A percentile compares a stretch with the other conserved stretches of the same genome.
These are phyloP conservation scores for Elymus sibiricus DNA, from an alignment of 176 grass and related monocot genomes.

Conservation along the genomic window DNA sequence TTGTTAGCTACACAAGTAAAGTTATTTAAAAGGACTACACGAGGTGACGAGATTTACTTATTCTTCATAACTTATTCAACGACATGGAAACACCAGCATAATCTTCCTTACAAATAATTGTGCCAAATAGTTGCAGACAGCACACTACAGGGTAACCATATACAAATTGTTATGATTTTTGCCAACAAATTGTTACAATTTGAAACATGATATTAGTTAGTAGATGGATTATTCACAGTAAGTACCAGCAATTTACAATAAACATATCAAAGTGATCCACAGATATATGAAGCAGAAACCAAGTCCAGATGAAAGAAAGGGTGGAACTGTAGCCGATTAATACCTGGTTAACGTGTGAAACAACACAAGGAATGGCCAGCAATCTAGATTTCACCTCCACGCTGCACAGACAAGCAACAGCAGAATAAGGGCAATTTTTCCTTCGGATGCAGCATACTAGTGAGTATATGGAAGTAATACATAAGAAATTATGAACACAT, in stretches of 20 bases:
- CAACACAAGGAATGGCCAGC: constrained; percentile 30
- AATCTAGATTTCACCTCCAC: constrained; percentile 36
- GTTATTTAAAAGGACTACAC: not conserved
- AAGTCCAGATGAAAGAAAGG: not conserved
- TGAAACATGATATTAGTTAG: not conserved
- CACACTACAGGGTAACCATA: not conserved
- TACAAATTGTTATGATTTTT: not conserved
- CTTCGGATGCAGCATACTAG: not conserved
- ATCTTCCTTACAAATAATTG: constrained; percentile 12
- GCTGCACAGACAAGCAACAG: constrained; percentile 30
- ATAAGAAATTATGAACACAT: not conserved
- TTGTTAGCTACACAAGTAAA: not conserved
- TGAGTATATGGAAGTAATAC: not conserved
- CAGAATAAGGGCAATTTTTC: constrained; percentile 38
- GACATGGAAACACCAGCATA: not conserved
- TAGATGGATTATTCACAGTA: constrained; percentile 19
- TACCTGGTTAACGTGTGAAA: constrained; percentile 48
- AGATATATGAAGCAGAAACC: not conserved
- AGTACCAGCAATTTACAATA: constrained; percentile 31
- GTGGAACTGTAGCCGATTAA: not conserved
- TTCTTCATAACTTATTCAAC: not conserved
- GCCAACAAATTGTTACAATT: not conserved
- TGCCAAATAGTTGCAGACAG: not conserved
- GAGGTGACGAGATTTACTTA: not conserved
- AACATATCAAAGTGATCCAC: constrained; percentile 35